Base-by-base conservation (phyloP, 1,139 yeast species). In the Yamadazyma friedrichii region DNA sequence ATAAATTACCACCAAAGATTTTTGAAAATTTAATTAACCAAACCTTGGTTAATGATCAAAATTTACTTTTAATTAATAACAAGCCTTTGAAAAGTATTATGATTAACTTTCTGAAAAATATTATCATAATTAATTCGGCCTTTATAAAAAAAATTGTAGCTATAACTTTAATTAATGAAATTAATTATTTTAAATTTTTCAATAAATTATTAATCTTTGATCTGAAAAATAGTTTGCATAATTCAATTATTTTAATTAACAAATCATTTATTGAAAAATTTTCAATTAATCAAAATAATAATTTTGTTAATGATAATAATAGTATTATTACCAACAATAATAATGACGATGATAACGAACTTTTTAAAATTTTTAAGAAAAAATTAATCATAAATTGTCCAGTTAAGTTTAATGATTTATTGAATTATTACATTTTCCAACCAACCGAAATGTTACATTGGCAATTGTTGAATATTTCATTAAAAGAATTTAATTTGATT, bases 231-330 rank as follows among this genome's bases (percentile, higher is more conserved):
- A 60, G 64, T 28, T 57, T 75, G 29, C 80, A 75, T 47, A 74
- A 74, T 49, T 66, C 78, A 1, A 66, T 75, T 29, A 74, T 75
- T 25, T 55, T 74, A 34, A 64, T 74, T 24, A 74, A 74, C 47
- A 70, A 70, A 50, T 65, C 72, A 6, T 15, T 47, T 13, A 61
- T 73, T 33, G 67, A 65, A 36, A 20, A 5, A 20, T n/a, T n/a
- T 27, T 35, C 28, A 43, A 10, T 41, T 39, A 31, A 42, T 43
- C 8, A n/a, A 6, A 27, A 27, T 27, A 25, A 25, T 25, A 25
- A 25, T 25, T 25, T 25, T 6, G 5, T 11, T 6, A 4, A 10
- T 25, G 28, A 25, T 25, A 10, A 10, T 25, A 10, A 10, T 25
- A 11, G 8, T 25, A 25, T 4, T 10, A 6, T 6, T 25, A 25